Percentiles rank a stretch among this genome's conserved stretches.
Evolutionary conservation across 2,329 filamentous ascomycete genomes (phyloP).

Genomic region (Claviceps monticola): DNA sequence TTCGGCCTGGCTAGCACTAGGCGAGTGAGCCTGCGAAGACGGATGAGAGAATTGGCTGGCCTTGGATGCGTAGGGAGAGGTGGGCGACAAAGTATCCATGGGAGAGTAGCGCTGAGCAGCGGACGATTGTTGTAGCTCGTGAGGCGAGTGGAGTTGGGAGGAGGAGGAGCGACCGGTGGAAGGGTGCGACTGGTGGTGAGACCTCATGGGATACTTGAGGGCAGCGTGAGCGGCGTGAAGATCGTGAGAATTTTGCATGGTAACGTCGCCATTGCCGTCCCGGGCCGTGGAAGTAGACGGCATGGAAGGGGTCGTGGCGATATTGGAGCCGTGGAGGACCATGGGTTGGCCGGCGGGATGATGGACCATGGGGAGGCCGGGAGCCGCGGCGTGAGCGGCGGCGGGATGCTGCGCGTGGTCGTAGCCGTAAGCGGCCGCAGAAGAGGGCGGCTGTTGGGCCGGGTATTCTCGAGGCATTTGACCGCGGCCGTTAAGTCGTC

Average conservation of each 20-base stretch:
- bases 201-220: conserved; percentile 73
- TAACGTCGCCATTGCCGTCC: conserved; percentile 61
- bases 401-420: conserved; percentile 59
- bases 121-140: conserved; percentile 46
- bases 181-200: conserved; percentile 62
- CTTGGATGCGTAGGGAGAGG: conserved; percentile 60
- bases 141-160: conserved; percentile 57
- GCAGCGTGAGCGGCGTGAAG: conserved; percentile 73
- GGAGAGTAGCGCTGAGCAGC: conserved; percentile 89
- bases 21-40: conserved; percentile 57
- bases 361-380: conserved; percentile 17
- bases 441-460: conserved; percentile 18
- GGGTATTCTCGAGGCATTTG: conserved; percentile 36
- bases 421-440: conserved; percentile 29
- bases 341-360: conserved; percentile 18
- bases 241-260: conserved; percentile 78
- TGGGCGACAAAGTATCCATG: conserved; percentile 78
- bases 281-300: conserved; percentile 37
- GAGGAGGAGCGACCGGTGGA: conserved; percentile 35
- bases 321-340: conserved; percentile 26
- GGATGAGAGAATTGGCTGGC: conserved; percentile 41
- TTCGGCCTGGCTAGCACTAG: conserved; percentile 48
- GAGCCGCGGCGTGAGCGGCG: conserved; percentile 30
- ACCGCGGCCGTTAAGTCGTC: conserved; percentile 41
- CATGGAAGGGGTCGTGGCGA: conserved; percentile 42